Evolutionary conservation across 1,284 basidiomycete genomes (phyloP), one percentile per base, ranked within the genome.

Genomic region (Ceratobasidium sp.): DNA sequence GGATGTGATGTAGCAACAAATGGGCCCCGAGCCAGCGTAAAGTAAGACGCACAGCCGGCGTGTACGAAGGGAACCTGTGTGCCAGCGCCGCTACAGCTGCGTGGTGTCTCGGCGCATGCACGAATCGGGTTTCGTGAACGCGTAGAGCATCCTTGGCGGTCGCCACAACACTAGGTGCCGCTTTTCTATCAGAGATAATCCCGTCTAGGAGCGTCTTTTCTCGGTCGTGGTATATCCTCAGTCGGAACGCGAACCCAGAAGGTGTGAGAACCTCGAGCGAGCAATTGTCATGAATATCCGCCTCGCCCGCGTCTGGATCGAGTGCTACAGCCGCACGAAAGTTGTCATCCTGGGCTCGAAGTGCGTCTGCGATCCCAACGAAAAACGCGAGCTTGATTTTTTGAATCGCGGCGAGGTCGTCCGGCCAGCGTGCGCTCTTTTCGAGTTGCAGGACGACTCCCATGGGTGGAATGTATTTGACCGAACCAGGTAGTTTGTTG

Each of bases 341-440:
- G 16, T 87, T 81, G 1, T 81, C 78, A 3, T 82, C 82, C 14
- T 84, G 88, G 1, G 88, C 83, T 1, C 87, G 82, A 62, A 97
- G 87, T 0, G 88, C 87, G 16, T 86, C 85, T 0, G 93, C 94
- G 2, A 95, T 87, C 38, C 90, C 89, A 82, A 96, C 96, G 79
- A 97, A 90, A 83, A 99, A 93, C 0, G 97, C 97, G 1, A 98
- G 88, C 85, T 99, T 99, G 86, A 97, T 94, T 81, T 96, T 96
- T 84, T 98, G 97, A 64, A 99, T 94, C 0, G 96, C 96, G 20
- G 88, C 88, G 0, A 99, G 88, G 81, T 99, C 96, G 82, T 99
- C 96, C 0, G 98, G 98, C 98, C 98, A 99, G 80, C 91, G 90
- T 0, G 93, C 92, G 0, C 96, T 97, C 79, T 92, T 93, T 84